phyloP scores from a whole-genome alignment of 2,329 filamentous ascomycete species.

The Aspergillus nomiae region DNA sequence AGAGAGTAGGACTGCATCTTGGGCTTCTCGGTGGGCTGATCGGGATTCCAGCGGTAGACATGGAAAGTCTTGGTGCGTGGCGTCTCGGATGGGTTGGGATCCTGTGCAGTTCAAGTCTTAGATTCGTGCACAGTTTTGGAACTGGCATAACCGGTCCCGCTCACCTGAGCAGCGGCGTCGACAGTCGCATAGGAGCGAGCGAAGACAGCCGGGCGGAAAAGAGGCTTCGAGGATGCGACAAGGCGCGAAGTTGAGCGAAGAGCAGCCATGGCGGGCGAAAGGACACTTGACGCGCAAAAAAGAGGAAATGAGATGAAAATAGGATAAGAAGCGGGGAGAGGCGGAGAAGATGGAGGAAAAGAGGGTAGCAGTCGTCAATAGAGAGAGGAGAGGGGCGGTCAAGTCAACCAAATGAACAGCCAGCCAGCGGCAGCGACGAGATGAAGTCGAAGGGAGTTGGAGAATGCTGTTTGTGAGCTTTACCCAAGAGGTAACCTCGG shows the following conservation, averaged over 20 bases:
- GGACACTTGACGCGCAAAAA: constrained; percentile 13
- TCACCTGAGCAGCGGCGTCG: constrained; percentile 36
- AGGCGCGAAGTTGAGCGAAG: constrained; percentile 52
- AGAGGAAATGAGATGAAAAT: constrained; percentile 7
- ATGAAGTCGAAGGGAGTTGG: constrained; percentile 20
- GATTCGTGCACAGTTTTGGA: constrained; percentile 46
- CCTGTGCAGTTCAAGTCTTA: constrained; percentile 62
- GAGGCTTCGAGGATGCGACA: constrained; percentile 43
- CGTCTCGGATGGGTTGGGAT: constrained; percentile 59
- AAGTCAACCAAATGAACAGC: constrained; percentile 14
- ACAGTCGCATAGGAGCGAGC: constrained; percentile 52
- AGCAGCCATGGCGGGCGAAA: constrained; percentile 46
- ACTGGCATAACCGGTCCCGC: constrained; percentile 29
- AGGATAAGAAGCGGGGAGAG: constrained; percentile 5
- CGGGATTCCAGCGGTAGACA: constrained; percentile 98
- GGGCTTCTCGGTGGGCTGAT: constrained; percentile 88
- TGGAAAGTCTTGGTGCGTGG: constrained; percentile 88
- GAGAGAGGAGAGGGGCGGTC: constrained; percentile 6
- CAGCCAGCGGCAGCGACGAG: constrained; percentile 25
- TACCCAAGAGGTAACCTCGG: constrained; percentile 35
- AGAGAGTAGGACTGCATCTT: constrained; percentile 93
- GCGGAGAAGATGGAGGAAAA: constrained; percentile 2
- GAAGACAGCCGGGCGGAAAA: constrained; percentile 43
- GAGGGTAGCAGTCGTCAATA: constrained; percentile 14
- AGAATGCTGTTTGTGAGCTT: constrained; percentile 31